Base-by-base conservation (phyloP, 371 early-diverging fungal species). In the Rhizomucor pusillus region DNA sequence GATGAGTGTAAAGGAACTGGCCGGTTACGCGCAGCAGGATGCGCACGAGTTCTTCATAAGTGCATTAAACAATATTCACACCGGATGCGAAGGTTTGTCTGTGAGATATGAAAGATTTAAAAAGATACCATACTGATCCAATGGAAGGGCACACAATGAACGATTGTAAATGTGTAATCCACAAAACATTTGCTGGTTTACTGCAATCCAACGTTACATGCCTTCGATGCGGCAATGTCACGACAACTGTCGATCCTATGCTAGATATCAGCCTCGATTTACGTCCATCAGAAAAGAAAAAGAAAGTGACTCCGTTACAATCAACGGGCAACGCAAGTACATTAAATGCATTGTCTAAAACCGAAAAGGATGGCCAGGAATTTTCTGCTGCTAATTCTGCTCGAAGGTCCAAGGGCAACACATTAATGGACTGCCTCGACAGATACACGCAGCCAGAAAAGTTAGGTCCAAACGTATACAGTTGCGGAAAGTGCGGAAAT, bases 31-130 rank as follows among this genome's bases (percentile, higher is more conserved):
- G 4, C 97, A 98, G 68, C 97, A 98, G 62, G 98, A 98, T 64
- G 93, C 95, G 0, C 98, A 98, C 66, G 98, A 98, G 55, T 95
- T 93, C 56, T 93, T 95, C 61, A 93, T 97, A 43, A 83, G 93
- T 34, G 80, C 91, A 1, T 62, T 95, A 52, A 91, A 96, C 56
- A 79, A 87, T 49, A 81, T 98, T 56, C 98, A 98, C 63, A 72
- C 73, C n/a, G 81, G 84, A 22, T 64, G 67, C 43, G 60, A 76
- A 60, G 77, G 61, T 52, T 60, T 47, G 10, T 52, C 52, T 11
- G 24, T 5, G 10, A 1, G 18, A 50, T 1, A 25, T 9, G 18
- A 20, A 1, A 1, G 1, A 23, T 24, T 24, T n/a, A 0, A 19
- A 34, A 43, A 46, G 19, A 20, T 34, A n/a, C 10, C 40, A 39